Conservation (phyloP, 305 asterid genomes). For the Fraxinus ornus region DNA sequence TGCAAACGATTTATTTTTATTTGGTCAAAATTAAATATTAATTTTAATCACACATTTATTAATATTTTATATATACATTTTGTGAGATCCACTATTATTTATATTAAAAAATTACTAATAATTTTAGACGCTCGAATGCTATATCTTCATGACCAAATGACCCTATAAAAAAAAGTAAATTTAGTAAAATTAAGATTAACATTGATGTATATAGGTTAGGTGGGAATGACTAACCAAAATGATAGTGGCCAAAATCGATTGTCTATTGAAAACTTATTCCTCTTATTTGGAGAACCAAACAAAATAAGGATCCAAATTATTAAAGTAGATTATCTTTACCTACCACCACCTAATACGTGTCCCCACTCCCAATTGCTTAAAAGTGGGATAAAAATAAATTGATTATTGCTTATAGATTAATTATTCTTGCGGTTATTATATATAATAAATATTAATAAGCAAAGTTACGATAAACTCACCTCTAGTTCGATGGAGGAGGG, state of each 20-base stretch:
- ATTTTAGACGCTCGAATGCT: too few species aligned
- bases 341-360: slow-evolving; percentile 12
- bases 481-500: neutral
- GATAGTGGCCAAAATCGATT: neutral
- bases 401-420: neutral
- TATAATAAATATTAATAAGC: neutral
- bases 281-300: neutral
- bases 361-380: neutral
- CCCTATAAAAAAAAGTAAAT: neutral
- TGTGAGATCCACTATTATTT: too few species aligned
- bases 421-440: neutral
- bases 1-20: too few species aligned
- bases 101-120: too few species aligned
- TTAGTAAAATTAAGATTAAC: neutral
- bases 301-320: neutral
- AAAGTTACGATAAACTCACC: neutral
- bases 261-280: neutral
- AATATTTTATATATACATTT: too few species aligned
- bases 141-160: neutral
- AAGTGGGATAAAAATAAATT: neutral
- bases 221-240: neutral
- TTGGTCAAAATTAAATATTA: too few species aligned
- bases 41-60: too few species aligned
- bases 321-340: neutral
- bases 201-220: neutral